Evolutionary conservation across 2,329 filamentous ascomycete genomes (phyloP).

Genomic region (Biscogniauxia mediterranea): DNA sequence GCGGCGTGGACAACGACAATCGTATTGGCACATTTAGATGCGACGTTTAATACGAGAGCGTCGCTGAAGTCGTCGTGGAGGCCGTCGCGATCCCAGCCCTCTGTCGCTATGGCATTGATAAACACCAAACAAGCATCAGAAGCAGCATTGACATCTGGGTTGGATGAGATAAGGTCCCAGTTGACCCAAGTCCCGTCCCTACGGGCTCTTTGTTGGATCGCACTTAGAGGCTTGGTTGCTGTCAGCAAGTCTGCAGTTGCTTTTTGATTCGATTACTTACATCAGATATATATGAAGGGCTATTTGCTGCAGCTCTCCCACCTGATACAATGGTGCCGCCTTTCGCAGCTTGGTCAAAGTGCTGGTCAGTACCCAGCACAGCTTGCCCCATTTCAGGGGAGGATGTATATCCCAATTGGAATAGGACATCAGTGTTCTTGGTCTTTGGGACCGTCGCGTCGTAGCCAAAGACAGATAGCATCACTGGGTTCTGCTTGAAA

Average conservation of each 20-base stretch:
- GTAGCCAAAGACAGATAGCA: constrained; percentile 60
- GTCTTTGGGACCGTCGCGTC: constrained; percentile 56
- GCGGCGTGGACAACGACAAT: constrained; percentile 64
- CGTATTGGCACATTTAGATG: constrained; percentile 59
- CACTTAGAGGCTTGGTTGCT: constrained; percentile 48
- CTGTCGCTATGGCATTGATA: constrained; percentile 70
- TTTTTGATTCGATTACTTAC: constrained; percentile 28
- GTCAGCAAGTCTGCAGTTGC: constrained; percentile 23
- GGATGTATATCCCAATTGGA: constrained; percentile 47
- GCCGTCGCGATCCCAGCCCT: constrained; percentile 67
- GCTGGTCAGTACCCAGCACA: constrained; percentile 40
- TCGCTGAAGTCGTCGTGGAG: constrained; percentile 70
- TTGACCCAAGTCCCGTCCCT: constrained; percentile 56
- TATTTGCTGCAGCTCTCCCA: constrained; percentile 50
- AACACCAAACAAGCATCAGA: constrained; percentile 65
- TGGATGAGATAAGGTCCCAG: constrained; percentile 50
- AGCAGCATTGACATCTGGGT: constrained; percentile 45
- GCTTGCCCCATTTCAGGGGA: constrained; percentile 46
- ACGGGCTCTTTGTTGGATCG: constrained; percentile 53
- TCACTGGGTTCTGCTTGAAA: constrained; percentile 51
- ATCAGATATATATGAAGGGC: constrained; percentile 49
- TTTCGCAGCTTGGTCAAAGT: constrained; percentile 48
- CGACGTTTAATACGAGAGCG: constrained; percentile 56
- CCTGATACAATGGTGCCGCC: constrained; percentile 53
- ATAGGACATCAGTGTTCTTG: constrained; percentile 46